These are phyloP conservation scores for Terana coerulea DNA, from an alignment of 768 basidiomycete genomes.

Conservation along the genomic window DNA sequence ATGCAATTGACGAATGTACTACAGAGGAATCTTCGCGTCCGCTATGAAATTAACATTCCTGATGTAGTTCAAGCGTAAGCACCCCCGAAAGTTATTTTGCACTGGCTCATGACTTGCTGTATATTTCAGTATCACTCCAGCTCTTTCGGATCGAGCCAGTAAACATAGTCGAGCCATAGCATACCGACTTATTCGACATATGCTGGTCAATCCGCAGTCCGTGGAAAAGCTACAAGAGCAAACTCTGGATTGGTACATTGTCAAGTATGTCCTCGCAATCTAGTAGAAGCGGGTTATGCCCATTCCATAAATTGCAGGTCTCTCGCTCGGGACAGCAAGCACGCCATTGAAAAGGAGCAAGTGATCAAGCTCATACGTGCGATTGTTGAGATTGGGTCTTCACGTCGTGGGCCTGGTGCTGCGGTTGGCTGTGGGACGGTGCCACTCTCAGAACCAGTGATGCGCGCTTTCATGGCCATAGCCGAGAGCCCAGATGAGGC, in stretches of 20 bases:
- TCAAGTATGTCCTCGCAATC: conserved; percentile 52
- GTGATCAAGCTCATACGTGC: conserved; percentile 85
- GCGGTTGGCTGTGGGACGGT: conserved; percentile 41
- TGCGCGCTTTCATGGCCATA: conserved; percentile 88
- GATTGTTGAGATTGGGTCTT: conserved; percentile 73
- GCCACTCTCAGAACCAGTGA: conserved; percentile 68
- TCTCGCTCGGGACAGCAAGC: conserved; percentile 79
- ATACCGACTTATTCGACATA: conserved; percentile 80
- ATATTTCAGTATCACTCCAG: conserved; percentile 64
- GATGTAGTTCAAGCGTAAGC: conserved; percentile 78
- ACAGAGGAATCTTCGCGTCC: conserved; percentile 68
- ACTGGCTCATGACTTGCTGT: background rate
- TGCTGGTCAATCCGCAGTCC: conserved; percentile 67
- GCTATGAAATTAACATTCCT: conserved; percentile 65
- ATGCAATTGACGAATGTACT: conserved; percentile 60
- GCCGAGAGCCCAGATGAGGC: conserved; percentile 93
- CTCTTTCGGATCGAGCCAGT: conserved; percentile 69
- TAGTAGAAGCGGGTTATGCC: background rate
- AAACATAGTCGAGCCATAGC: conserved; percentile 76
- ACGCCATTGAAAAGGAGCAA: conserved; percentile 86
- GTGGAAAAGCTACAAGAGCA: conserved; percentile 60
- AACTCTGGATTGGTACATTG: conserved; percentile 84
- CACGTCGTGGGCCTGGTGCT: conserved; percentile 43
- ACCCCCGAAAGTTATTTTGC: too few species aligned
- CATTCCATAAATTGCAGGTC: conserved; percentile 51